phyloP scores from a whole-genome alignment of 2,329 filamentous ascomycete species.

The Sphaerostilbella broomeana region DNA sequence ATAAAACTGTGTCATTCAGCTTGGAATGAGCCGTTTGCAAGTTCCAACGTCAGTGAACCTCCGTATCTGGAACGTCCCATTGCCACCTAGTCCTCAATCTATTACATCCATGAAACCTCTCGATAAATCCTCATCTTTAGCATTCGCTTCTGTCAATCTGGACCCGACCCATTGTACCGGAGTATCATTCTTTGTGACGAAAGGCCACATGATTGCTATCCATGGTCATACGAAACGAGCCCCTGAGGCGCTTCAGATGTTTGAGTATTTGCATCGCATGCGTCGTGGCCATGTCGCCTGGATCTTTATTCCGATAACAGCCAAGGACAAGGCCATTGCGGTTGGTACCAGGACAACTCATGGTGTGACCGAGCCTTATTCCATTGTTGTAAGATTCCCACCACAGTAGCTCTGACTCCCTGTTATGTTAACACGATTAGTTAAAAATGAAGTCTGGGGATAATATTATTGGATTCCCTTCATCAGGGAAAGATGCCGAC shows the following conservation, averaged over 20 bases:
- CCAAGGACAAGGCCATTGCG: background rate
- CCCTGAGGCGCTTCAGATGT: background rate
- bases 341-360: background rate
- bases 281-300: background rate
- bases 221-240: background rate
- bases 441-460: background rate
- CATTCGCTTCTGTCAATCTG: background rate
- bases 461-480: background rate
- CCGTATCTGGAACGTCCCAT: background rate
- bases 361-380: background rate
- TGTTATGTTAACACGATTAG: background rate
- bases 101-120: background rate
- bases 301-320: constrained; percentile 1
- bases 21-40: constrained; percentile 1
- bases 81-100: background rate
- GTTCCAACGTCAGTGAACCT: background rate
- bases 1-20: background rate
- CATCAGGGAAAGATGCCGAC: background rate
- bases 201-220: background rate
- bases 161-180: constrained; percentile 2
- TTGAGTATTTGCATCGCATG: background rate
- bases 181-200: background rate
- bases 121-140: background rate
- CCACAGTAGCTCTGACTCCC: background rate
- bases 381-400: background rate